Percentiles rank a stretch among this genome's conserved stretches.
These are phyloP conservation scores for Entelexis paramagnoliae DNA, from an alignment of 1,139 yeast genomes.

Conservation along the genomic window DNA sequence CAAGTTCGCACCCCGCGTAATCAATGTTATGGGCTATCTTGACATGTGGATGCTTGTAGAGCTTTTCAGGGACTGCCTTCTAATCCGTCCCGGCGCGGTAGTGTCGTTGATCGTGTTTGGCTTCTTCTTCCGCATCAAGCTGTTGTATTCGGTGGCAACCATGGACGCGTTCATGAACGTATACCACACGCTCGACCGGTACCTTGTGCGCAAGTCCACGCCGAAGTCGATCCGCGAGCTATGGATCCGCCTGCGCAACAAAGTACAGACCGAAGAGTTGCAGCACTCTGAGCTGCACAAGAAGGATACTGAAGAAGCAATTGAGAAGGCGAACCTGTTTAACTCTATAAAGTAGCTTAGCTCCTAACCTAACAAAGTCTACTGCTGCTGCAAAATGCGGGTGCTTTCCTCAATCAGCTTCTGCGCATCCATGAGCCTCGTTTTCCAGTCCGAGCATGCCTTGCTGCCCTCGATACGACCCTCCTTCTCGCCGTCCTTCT, in stretches of 20 bases:
- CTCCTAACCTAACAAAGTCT: too few relatives aligned
- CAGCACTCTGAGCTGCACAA: slow-evolving; percentile 12
- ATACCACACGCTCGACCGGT: slow-evolving; percentile 54
- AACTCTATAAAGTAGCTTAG: slow-evolving; percentile 24
- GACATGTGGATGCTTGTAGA: slow-evolving; percentile 48
- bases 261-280: slow-evolving; percentile 42
- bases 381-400: background rate
- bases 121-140: slow-evolving; percentile 61
- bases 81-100: slow-evolving; percentile 58
- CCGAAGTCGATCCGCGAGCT: slow-evolving; percentile 47
- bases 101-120: slow-evolving; percentile 47
- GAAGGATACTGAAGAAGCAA: slow-evolving; percentile 19
- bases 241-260: slow-evolving; percentile 49
- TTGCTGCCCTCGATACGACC: slow-evolving; percentile 77
- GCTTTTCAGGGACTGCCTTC: slow-evolving; percentile 44
- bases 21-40: slow-evolving; percentile 54
- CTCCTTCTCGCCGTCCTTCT: slow-evolving; percentile 71
- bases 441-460: slow-evolving; percentile 88
- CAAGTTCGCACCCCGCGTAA: slow-evolving; percentile 32
- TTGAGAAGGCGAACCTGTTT: slow-evolving; percentile 15
- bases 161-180: slow-evolving; percentile 53
- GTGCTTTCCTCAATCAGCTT: background rate
- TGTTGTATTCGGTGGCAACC: slow-evolving; percentile 60
- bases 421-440: slow-evolving; percentile 51
- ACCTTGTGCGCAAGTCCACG: slow-evolving; percentile 43